Base-by-base conservation (phyloP, 2,329 filamentous ascomycete genomes). In the Colletotrichum acutatum region DNA sequence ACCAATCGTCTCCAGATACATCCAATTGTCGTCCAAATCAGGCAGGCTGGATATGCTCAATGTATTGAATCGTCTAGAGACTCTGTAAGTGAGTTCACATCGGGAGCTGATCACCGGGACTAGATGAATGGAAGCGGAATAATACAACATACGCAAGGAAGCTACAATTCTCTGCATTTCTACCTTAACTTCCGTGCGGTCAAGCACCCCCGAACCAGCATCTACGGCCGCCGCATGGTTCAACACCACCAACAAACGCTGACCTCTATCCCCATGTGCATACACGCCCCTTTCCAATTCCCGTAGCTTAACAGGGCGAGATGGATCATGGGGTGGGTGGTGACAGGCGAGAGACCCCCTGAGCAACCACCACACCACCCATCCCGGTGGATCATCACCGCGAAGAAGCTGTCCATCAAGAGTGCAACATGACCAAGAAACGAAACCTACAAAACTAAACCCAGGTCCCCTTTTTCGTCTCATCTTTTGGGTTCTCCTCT, bases 371-470 rank as follows among this genome's bases (percentile, higher is more conserved):
- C 30, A 52, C 37, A 52, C 42, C 37, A 62, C 61, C 46, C 61
- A 42, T 57, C 32, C 52, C 54, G 54, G 64, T 52, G 26, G 53
- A 66, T 42, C 64, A 59, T 59, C 64, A 59, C 24, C 64, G 64
- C 53, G 54, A 59, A 19, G 37, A 56, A 65, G 52, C 22, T 32
- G 57, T 30, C 42, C 8, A 26, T n/a, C 22, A 12, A 24, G 30
- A 9, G 26, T 67, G 68, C 57, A 37, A 61, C 63, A 19, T 22
- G 22, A 6, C 42, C 26, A 5, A 34, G 11, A 14, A 34, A 16
- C 26, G 22, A 34, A 34, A 26, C 34, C 12, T 73, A 65, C 60
- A 70, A 71, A 73, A 71, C 54, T 28, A n/a, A 59, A 32, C 32
- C n/a, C 19, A 12, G 7, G 32, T 60, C 66, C 46, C 54, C 57